Conservation (phyloP, 2,329 filamentous ascomycete species). For the Ceratocystis smalleyi region DNA sequence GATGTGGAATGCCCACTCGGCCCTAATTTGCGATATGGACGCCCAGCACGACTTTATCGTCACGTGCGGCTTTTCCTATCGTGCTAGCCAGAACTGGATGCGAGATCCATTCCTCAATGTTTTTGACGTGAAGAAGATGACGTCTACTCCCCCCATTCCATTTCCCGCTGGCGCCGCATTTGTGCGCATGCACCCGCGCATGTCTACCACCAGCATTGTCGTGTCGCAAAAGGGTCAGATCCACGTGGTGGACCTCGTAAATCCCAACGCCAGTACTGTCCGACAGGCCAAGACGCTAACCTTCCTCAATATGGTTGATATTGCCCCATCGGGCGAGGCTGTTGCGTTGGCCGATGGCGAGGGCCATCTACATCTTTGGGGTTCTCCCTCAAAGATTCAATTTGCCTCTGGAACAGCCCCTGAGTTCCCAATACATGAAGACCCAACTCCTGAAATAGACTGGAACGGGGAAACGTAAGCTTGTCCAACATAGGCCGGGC, state of each 20-base stretch:
- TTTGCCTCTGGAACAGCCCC: constrained; percentile 72
- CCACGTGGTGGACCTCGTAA: constrained; percentile 90
- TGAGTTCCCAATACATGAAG: constrained; percentile 56
- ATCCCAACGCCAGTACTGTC: constrained; percentile 73
- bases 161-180: constrained; percentile 86
- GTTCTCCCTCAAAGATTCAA: constrained; percentile 67
- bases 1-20: constrained; percentile 78
- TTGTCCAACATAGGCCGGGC: neutral
- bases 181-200: constrained; percentile 88
- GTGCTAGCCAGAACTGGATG: constrained; percentile 58
- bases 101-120: constrained; percentile 89
- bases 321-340: constrained; percentile 76
- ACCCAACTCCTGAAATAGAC: constrained; percentile 43
- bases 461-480: constrained; percentile 56
- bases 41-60: constrained; percentile 88
- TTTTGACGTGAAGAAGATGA: constrained; percentile 83
- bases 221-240: constrained; percentile 84
- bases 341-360: constrained; percentile 67
- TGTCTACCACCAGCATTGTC: constrained; percentile 89
- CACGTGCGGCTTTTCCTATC: constrained; percentile 81
- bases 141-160: constrained; percentile 75
- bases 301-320: constrained; percentile 65
- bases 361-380: constrained; percentile 72
- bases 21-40: constrained; percentile 91
- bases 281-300: constrained; percentile 64